Percentiles rank a stretch among this genome's conserved stretches.
Conservation (phyloP, 208 protist species). For the Porcisia hertigi region DNA sequence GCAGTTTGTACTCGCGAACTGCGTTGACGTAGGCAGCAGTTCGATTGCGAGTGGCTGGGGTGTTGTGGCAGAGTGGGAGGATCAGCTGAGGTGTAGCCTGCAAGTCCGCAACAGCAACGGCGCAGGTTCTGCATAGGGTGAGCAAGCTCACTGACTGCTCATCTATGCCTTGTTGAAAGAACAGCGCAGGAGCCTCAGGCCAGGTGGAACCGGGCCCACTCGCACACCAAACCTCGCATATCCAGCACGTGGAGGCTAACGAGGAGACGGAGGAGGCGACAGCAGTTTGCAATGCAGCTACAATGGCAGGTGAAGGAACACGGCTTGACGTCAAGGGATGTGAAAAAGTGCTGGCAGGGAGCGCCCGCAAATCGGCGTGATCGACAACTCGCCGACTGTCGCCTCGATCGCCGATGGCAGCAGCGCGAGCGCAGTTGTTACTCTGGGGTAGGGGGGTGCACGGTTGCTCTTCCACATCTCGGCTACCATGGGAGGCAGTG, state of each 20-base stretch:
- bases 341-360: not conserved
- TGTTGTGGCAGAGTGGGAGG: conserved; percentile 41
- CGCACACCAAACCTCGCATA: conserved; percentile 41
- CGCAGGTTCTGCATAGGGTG: conserved; percentile 49
- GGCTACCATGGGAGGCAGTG: not conserved
- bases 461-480: conserved; percentile 6
- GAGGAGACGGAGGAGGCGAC: not conserved
- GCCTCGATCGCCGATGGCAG: not conserved
- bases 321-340: not conserved
- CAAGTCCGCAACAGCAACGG: conserved; percentile 24
- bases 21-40: conserved; percentile 44
- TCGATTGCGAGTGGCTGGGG: conserved; percentile 26
- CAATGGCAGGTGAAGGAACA: not conserved
- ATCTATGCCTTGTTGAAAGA: conserved; percentile 11
- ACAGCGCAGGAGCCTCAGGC: conserved; percentile 22
- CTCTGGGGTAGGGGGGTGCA: conserved; percentile 14
- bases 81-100: conserved; percentile 27
- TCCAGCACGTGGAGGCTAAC: conserved; percentile 40
- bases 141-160: conserved; percentile 22
- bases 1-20: conserved; percentile 50
- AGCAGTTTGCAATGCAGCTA: not conserved
- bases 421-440: not conserved
- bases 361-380: conserved; percentile 8
- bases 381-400: not conserved
- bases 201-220: conserved; percentile 34